Evolutionary conservation across 2,329 filamentous ascomycete species (phyloP), one percentile per base, ranked within the genome.

Genomic region (Cordyceps tenuipes): DNA sequence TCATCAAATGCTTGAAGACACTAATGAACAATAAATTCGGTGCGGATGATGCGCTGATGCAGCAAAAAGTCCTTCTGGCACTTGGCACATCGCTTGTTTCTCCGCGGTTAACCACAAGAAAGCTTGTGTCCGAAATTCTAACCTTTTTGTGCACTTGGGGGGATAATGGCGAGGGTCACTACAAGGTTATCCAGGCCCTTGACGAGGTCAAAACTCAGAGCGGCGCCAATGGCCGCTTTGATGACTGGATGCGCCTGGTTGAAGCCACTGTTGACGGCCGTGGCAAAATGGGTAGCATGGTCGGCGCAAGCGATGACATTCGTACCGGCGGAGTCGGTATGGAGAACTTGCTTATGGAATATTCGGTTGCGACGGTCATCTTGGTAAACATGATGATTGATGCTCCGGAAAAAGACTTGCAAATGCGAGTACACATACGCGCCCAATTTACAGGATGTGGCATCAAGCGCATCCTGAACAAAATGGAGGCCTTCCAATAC

Each of bases 21-120:
- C 76, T 97, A 61, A 96, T 97, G 89, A 99, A 99, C 84, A 99
- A 97, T 82, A 97, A 96, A 72, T 97, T 96, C 72, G 94, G 94
- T 63, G 94, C 94, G 63, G 94, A 99, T 71, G 92, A 99, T 80
- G 94, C 94, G 19, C 79, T 99, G 61, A 80, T 85, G 62, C 92
- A 97, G 70, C 89, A 94, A 70, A 90, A 93, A 70, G 90, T 97
- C 64, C 87, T 97, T 64, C 85, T 95, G 60, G 90, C 94, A 1
- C 80, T 99, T 49, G 90, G 88, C 54, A 91, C 86, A 23, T 96
- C 91, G 41, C 79, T 99, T 61, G 90, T 92, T 57, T 96, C 92
- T 10, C 88, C 92, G 9, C 86, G 94, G 56, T 79, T 99, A 61
- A 94, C 91, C 53, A 97, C 94, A 1, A 82, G 94, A 68, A 97